A percentile compares a stretch with the other conserved stretches of the same genome.
Evolutionary conservation across 192 early-diverging fungal species (phyloP).

Genomic region (Chytriomyces confervae): DNA sequence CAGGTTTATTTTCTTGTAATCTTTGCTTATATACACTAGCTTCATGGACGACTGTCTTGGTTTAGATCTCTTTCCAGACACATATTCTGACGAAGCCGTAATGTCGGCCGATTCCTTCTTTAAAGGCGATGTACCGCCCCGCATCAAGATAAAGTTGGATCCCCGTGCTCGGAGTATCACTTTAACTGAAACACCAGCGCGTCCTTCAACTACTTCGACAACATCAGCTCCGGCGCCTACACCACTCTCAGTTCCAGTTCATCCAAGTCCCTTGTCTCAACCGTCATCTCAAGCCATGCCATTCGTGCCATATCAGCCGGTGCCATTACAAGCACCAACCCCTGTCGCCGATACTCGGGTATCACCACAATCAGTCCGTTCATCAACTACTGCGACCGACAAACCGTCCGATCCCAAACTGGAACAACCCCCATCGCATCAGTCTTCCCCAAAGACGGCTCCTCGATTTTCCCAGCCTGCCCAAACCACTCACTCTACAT

Average conservation of each 20-base stretch:
- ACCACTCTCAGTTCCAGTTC: neutral
- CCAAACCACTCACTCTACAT: constrained; percentile 39
- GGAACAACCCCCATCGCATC: neutral
- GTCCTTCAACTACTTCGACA: neutral
- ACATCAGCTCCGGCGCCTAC: neutral
- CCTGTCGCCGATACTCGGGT: neutral
- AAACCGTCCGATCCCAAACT: no score
- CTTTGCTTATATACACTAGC: neutral
- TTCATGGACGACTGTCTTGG: no score
- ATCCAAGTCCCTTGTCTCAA: neutral
- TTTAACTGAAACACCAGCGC: neutral
- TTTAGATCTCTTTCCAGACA: constrained; percentile 83
- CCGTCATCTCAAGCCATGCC: neutral
- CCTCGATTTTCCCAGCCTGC: neutral
- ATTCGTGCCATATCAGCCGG: neutral
- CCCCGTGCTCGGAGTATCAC: neutral
- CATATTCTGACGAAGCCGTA: constrained; percentile 49
- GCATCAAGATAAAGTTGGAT: constrained; percentile 10
- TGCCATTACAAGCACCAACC: neutral
- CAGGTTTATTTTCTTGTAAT: constrained; percentile 7
- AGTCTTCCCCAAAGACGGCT: neutral
- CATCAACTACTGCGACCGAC: no score
- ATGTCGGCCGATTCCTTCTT: constrained; percentile 30
- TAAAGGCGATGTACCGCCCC: neutral
- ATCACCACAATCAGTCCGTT: neutral